A percentile compares a stretch with the other conserved stretches of the same genome.
Conservation (phyloP, 2,329 filamentous ascomycete species). For the Penicillium sp. region DNA sequence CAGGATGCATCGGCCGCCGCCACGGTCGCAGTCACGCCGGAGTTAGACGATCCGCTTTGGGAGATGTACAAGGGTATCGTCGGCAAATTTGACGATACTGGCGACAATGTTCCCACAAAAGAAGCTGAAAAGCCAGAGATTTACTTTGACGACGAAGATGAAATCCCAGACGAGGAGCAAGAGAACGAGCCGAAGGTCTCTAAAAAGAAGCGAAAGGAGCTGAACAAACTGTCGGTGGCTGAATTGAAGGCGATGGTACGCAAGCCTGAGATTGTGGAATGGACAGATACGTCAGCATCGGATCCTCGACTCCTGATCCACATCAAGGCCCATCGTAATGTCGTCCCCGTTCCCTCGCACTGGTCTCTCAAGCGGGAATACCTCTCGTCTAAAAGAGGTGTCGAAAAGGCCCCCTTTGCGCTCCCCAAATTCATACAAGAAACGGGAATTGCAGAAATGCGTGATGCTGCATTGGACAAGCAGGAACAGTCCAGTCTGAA, state of each 20-base stretch:
- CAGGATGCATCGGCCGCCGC: constrained; percentile 44
- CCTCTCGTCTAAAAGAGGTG: constrained; percentile 90
- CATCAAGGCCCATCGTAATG: constrained; percentile 92
- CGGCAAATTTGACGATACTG: constrained; percentile 69
- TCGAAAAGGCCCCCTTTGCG: constrained; percentile 91
- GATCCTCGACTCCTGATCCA: constrained; percentile 87
- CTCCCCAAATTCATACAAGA: constrained; percentile 96
- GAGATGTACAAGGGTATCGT: constrained; percentile 82
- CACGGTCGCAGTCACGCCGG: constrained; percentile 49
- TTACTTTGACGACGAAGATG: constrained; percentile 78
- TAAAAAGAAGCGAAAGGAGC: constrained; percentile 90
- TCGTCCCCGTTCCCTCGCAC: constrained; percentile 88
- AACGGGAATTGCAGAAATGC: constrained; percentile 97
- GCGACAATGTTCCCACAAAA: constrained; percentile 62
- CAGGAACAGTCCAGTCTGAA: constrained; percentile 88
- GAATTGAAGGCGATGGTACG: constrained; percentile 89
- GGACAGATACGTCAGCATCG: constrained; percentile 90
- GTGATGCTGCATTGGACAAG: constrained; percentile 92
- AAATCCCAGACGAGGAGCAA: constrained; percentile 75
- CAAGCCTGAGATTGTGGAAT: constrained; percentile 93
- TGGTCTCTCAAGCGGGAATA: constrained; percentile 98
- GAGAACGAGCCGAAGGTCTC: constrained; percentile 68
- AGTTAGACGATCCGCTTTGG: constrained; percentile 73
- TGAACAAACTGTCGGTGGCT: constrained; percentile 89
- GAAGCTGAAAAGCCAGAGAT: constrained; percentile 79